A percentile compares a stretch with the other conserved stretches of the same genome.
phyloP scores from a whole-genome alignment of 2,329 filamentous ascomycete genomes.

The Xylaria sp. region DNA sequence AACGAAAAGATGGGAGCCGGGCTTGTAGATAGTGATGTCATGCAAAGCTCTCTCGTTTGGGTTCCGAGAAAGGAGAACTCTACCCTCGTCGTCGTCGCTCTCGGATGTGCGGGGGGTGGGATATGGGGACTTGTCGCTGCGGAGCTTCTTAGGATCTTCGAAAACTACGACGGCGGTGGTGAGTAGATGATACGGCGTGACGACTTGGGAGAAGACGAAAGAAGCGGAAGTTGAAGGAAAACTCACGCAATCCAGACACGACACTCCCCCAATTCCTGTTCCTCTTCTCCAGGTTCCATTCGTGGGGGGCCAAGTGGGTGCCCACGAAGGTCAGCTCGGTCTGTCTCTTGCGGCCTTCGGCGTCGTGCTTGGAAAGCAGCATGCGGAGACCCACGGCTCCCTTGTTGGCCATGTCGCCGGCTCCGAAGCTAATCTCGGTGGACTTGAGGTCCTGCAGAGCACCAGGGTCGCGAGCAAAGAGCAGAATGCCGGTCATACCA shows the following conservation, averaged over 20 bases:
- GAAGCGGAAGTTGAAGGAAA: not conserved
- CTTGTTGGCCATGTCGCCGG: constrained; percentile 94
- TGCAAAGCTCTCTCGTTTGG: constrained; percentile 58
- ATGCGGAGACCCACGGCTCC: constrained; percentile 86
- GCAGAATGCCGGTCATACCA: constrained; percentile 89
- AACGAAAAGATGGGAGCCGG: constrained; percentile 82
- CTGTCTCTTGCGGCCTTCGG: constrained; percentile 49
- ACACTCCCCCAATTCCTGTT: constrained; percentile 92
- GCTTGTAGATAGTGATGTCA: constrained; percentile 76
- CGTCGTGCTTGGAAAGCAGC: constrained; percentile 62
- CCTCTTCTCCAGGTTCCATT: constrained; percentile 77
- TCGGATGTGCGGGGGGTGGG: constrained; percentile 34
- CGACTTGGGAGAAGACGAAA: not conserved
- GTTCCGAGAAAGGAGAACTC: constrained; percentile 42
- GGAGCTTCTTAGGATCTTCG: constrained; percentile 60
- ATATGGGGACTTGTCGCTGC: constrained; percentile 15
- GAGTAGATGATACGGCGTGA: constrained; percentile 18
- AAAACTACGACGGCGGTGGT: constrained; percentile 67
- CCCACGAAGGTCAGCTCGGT: constrained; percentile 85
- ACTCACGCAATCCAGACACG: constrained; percentile 70
- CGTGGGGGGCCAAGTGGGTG: constrained; percentile 89
- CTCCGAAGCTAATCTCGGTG: constrained; percentile 86
- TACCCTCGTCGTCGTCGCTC: constrained; percentile 39
- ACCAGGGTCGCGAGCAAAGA: constrained; percentile 77
- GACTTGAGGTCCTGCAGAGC: constrained; percentile 74